Evolutionary conservation across 2,329 filamentous ascomycete species (phyloP).

Genomic region (Alternaria infectoria): DNA sequence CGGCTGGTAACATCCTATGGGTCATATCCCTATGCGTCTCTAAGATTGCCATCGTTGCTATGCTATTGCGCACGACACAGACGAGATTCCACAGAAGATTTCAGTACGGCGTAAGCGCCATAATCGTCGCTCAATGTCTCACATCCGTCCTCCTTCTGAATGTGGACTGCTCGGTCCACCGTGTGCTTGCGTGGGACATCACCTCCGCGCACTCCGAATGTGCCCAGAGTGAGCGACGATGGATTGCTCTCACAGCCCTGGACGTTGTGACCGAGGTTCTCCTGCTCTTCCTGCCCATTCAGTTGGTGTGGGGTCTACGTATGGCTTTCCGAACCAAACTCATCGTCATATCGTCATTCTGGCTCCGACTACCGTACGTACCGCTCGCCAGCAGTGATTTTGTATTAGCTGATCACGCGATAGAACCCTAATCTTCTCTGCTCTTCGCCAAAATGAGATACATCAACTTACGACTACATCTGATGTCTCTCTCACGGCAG

Average conservation of each 20-base stretch:
- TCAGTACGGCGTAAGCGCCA: not conserved
- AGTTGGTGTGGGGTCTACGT: slow-evolving; percentile 21
- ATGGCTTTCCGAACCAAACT: slow-evolving; percentile 21
- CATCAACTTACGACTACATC: slow-evolving; percentile 2
- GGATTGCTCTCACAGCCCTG: not conserved
- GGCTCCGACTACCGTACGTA: slow-evolving; percentile 22
- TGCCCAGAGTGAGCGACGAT: not conserved
- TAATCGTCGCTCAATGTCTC: not conserved
- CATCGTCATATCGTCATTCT: slow-evolving; percentile 25
- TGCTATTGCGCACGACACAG: slow-evolving; percentile 19
- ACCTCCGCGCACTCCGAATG: not conserved
- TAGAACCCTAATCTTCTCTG: slow-evolving; percentile 13
- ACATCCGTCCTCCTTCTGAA: not conserved
- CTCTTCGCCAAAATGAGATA: slow-evolving; percentile 10
- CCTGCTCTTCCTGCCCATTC: slow-evolving; percentile 19
- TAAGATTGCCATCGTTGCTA: slow-evolving; percentile 16
- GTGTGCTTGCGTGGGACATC: not conserved
- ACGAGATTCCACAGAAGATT: not conserved
- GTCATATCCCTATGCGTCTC: slow-evolving; percentile 21
- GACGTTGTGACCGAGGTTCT: not conserved
- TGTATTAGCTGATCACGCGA: not conserved
- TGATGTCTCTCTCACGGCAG: slow-evolving; percentile 6
- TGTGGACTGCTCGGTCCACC: not conserved
- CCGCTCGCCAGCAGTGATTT: not conserved
- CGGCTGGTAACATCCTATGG: slow-evolving; percentile 18